Conservation (phyloP, 2,329 filamentous ascomycete species). For the Pseudocercospora musae region DNA sequence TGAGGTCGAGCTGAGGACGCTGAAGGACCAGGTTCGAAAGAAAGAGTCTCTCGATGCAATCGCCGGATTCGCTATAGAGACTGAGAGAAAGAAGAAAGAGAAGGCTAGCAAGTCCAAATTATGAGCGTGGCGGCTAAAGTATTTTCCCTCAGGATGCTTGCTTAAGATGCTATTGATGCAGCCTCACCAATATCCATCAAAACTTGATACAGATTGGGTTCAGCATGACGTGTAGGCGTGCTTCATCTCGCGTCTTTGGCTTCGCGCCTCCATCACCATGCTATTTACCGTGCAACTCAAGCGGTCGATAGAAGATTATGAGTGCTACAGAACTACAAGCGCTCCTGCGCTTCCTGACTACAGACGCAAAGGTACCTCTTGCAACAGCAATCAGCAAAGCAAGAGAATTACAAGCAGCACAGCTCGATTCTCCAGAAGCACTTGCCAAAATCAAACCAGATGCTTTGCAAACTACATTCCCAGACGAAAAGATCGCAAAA, state of each 20-base stretch:
- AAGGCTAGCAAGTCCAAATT: constrained; percentile 12
- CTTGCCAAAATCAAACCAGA: constrained; percentile 50
- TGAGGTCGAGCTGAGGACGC: constrained; percentile 17
- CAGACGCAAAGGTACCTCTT: constrained; percentile 57
- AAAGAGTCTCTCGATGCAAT: constrained; percentile 23
- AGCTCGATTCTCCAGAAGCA: constrained; percentile 45
- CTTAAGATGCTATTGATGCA: not conserved
- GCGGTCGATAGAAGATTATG: constrained; percentile 2
- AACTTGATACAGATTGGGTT: not conserved
- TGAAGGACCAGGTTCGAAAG: constrained; percentile 18
- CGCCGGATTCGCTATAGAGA: constrained; percentile 20
- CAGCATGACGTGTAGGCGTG: not conserved
- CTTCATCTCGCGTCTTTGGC: not conserved
- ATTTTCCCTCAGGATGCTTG: too few species aligned
- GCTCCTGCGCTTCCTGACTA: constrained; percentile 56
- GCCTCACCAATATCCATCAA: not conserved
- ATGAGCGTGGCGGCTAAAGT: too few species aligned
- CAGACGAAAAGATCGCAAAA: constrained; percentile 55
- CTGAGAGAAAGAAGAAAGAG: constrained; percentile 25
- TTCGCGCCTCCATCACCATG: not conserved
- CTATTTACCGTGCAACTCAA: too few species aligned
- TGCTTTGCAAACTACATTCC: constrained; percentile 43
- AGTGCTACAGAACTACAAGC: constrained; percentile 31
- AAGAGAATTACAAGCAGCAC: constrained; percentile 51
- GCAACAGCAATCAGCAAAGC: constrained; percentile 54